A percentile compares a stretch with the other conserved stretches of the same genome.
phyloP scores from a whole-genome alignment of 2,329 filamentous ascomycete species.

The Cytospora chrysosperma region DNA sequence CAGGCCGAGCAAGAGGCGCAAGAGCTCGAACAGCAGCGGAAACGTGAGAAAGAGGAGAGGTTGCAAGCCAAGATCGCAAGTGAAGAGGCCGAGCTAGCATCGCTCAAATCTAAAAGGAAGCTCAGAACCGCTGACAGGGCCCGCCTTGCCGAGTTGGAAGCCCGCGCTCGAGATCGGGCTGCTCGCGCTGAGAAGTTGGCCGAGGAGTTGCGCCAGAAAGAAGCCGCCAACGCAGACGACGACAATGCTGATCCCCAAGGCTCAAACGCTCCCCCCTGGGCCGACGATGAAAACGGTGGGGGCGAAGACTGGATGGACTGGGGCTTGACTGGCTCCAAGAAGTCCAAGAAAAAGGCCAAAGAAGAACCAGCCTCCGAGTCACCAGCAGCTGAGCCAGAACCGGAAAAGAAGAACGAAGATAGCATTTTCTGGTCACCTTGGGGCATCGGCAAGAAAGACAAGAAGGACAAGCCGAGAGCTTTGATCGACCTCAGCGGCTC shows the following conservation, averaged over 20 bases:
- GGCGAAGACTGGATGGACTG: conserved; percentile 23
- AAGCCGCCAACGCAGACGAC: conserved; percentile 24
- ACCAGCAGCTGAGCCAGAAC: conserved; percentile 12
- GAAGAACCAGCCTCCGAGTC: conserved; percentile 28
- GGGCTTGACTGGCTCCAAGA: conserved; percentile 36
- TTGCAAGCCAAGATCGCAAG: conserved; percentile 16
- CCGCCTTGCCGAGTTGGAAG: conserved; percentile 18
- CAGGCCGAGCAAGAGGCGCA: conserved; percentile 16
- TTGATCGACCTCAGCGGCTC: conserved; percentile 20
- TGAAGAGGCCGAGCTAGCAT: conserved; percentile 18
- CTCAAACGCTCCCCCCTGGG: conserved; percentile 15
- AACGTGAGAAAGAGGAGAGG: conserved; percentile 7
- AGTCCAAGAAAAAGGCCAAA: conserved; percentile 40
- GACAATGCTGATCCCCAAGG: neutral
- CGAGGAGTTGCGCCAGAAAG: conserved; percentile 30
- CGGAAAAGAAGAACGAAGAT: conserved; percentile 24
- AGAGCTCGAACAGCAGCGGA: conserved; percentile 18
- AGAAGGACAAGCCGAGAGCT: conserved; percentile 26
- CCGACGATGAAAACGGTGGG: conserved; percentile 14
- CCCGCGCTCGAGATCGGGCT: conserved; percentile 18
- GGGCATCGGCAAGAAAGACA: conserved; percentile 30
- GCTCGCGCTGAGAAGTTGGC: conserved; percentile 15
- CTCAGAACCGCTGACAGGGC: conserved; percentile 17
- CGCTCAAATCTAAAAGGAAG: conserved; percentile 21
- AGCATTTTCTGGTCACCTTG: conserved; percentile 32